Conservation (phyloP, 352 stramenopile species). For the Pythium folliculosum region DNA sequence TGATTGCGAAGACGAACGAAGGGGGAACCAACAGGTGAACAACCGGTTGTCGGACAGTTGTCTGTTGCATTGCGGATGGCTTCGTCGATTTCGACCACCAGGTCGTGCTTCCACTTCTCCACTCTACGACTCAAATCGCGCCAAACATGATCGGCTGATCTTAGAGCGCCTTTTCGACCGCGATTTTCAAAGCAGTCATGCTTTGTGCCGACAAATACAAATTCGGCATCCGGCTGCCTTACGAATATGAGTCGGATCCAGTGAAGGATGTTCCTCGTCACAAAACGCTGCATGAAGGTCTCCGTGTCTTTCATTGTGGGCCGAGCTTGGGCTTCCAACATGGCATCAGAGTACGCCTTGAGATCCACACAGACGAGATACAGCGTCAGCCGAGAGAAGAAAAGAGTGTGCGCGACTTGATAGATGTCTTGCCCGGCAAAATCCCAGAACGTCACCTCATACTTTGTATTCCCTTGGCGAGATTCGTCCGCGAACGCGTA, state of each 20-base stretch:
- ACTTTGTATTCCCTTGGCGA: neutral
- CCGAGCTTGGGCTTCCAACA: neutral
- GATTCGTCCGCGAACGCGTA: neutral
- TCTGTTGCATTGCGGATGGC: neutral
- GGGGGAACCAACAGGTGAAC: neutral
- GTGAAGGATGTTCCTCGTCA: neutral
- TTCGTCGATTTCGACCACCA: neutral
- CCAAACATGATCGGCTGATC: neutral
- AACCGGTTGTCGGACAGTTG: neutral
- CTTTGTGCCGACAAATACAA: neutral
- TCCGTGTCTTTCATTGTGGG: neutral
- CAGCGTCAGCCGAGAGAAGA: neutral
- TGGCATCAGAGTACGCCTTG: neutral
- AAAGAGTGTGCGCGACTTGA: neutral
- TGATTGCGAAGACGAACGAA: neutral
- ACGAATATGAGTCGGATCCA: neutral
- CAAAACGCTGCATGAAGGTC: neutral
- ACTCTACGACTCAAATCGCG: neutral
- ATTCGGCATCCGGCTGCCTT: neutral
- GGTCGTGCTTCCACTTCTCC: neutral
- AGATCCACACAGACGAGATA: slow-evolving; percentile 7
- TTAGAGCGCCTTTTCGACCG: neutral
- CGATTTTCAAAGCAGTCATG: neutral
- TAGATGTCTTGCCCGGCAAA: neutral
- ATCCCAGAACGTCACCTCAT: slow-evolving; percentile 2